Base-by-base conservation (phyloP, 1,284 basidiomycete genomes). In the Thelephora terrestris region DNA sequence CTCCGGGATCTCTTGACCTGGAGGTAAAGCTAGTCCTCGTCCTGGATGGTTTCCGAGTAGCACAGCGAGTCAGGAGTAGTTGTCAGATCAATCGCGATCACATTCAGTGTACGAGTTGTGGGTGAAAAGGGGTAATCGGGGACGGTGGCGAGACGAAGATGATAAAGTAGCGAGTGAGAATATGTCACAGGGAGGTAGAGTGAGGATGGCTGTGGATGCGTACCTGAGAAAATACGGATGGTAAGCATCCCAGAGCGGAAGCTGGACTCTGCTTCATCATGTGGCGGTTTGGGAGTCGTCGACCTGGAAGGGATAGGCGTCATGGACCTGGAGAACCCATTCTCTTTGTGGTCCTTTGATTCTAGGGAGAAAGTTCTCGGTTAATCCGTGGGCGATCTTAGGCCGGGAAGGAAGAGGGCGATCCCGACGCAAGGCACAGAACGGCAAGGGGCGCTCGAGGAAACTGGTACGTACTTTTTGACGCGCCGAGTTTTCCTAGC, bases 211-310 rank as follows among this genome's bases (percentile, higher is more conserved):
- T 6, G 12, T 5, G 50, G 42, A 10, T 39, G 60, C 67, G 59
- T 58, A 76, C 90, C 90, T 57, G 88, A 89, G 69, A 91, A 89
- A 61, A 93, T 89, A 51, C 87, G 81, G 63, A 91, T 88, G 52
- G 86, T 85, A 57, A 92, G 79, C 71, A 90, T 81, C 49, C 89
- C 90, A 43, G 79, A 84, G 57, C 86, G 78, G 59, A 87, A 82
- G 64, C 55, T 71, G 55, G 57, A 64, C 58, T 59, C 74, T 53
- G 51, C 69, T 45, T 55, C 73, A 63, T 73, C 64, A 12, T 32
- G 29, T 40, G 72, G 69, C 3, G 83, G 76, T 57, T 75, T 80
- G 16, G 85, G 85, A 0, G 85, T 87, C 7, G 76, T 76, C 18
- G 81, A 78, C 32, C 84, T 74, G 10, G 81, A 85, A 14, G 78